Base-by-base conservation (phyloP, 257 asterid species). In the Petunia secreta region DNA sequence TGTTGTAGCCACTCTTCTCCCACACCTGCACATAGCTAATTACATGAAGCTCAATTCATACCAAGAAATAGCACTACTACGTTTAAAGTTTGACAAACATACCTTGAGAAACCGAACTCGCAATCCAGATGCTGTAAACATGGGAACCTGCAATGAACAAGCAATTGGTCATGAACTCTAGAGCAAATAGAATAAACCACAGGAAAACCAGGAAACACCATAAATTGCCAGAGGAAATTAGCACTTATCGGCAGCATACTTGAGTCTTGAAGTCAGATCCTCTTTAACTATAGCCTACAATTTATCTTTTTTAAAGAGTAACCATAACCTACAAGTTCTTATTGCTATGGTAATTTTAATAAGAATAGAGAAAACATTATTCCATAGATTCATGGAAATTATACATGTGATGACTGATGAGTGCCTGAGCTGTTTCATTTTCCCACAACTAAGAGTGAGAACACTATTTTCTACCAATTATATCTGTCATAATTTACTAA, bases 1-100 rank as follows among this genome's bases (percentile, higher is more conserved):
- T 95, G 89, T 94, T 95, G 89, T 95, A 95, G 50, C 99, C 99
- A 67, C 97, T 95, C 93, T 95, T 95, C 88, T 95, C 99, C 99
- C 99, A 95, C 58, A 95, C 99, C 99, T 95, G 91, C 86, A 88
- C 62, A 83, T 46, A 59, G 10, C 77, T 71, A 48, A 50, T 60
- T 36, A 50, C 3, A 50, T 71, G 62, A 71, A 50, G 34, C 77
- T 44, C 13, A 4, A 71, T 34, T 67, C 77, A 34, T 71, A 50
- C 77, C 62, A 48, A 6, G 34, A 40, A 58, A n/a, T 34, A 74
- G 6, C 48, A 25, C n/a, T 34, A 34, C 50, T 1, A 15, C 69
- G 34, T 14, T 6, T 44, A 54, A 50, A 14, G 16, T 65, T 4
- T 14, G 79, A 40, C 44, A 80, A 53, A 14, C 64, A 74, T 87